Conservation (phyloP, 73 alveolate genomes). For the Symbiodinium pilosum region DNA sequence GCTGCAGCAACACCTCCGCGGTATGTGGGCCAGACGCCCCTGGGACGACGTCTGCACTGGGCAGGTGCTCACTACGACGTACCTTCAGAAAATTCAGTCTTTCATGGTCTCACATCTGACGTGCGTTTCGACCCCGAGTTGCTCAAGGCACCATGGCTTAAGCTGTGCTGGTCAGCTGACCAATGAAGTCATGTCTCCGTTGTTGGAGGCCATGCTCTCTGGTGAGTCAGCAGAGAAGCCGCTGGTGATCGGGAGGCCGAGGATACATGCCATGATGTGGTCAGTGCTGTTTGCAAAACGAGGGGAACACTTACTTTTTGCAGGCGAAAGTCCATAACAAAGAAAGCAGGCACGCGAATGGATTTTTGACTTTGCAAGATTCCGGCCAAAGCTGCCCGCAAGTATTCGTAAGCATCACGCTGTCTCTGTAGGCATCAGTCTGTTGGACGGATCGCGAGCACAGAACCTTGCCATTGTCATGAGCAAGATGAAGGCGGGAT, state of each 20-base stretch:
- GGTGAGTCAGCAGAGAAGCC: background rate
- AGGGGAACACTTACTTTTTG: background rate
- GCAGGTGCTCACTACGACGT: conserved; percentile 56
- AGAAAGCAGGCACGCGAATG: background rate
- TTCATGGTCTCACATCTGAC: background rate
- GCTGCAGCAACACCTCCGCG: conserved; percentile 8
- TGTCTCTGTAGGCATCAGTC: conserved; percentile 36
- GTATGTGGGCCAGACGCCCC: conserved; percentile 22
- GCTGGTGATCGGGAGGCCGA: background rate
- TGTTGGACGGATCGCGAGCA: conserved; percentile 67
- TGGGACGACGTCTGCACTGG: conserved; percentile 51
- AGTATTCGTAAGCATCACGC: background rate
- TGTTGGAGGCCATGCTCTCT: background rate
- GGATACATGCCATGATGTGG: background rate
- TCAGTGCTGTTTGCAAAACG: background rate
- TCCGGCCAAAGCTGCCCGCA: background rate
- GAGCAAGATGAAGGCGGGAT: conserved; percentile 49
- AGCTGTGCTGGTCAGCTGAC: background rate
- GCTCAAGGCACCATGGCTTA: conserved; percentile 37
- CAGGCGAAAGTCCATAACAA: background rate
- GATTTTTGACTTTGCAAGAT: background rate
- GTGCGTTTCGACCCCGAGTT: conserved; percentile 33
- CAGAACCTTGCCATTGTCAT: conserved; percentile 89
- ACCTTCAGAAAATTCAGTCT: conserved; percentile 32
- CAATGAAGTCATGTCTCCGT: background rate